Evolutionary conservation across 805 yeast genomes (phyloP).

Genomic region (Candida loeiensis): DNA sequence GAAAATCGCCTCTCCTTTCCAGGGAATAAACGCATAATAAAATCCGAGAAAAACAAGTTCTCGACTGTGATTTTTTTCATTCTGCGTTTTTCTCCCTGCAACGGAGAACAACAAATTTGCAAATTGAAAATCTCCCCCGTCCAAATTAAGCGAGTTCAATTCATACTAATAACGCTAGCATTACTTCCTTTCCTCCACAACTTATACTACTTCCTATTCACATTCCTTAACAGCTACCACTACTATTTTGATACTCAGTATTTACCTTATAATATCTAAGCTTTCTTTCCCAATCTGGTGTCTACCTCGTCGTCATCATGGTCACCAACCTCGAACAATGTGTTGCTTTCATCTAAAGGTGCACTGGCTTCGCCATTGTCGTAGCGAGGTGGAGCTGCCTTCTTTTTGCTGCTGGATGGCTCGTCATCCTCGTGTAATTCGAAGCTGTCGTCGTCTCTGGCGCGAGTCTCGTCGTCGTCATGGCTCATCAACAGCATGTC

Average conservation of each 20-base stretch:
- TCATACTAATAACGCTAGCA: too few species aligned
- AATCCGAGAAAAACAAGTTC: too few species aligned
- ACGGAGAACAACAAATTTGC: not conserved
- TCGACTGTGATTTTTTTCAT: too few species aligned
- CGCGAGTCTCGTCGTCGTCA: slow-evolving; percentile 35
- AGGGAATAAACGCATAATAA: not conserved
- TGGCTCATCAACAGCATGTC: slow-evolving; percentile 53
- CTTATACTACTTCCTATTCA: not conserved
- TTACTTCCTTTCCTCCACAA: too few species aligned
- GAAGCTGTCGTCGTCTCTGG: slow-evolving; percentile 31
- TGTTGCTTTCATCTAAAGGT: slow-evolving; percentile 20
- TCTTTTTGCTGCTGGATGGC: not conserved
- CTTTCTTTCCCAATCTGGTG: slow-evolving; percentile 10
- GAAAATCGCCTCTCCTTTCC: not conserved
- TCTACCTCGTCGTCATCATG: slow-evolving; percentile 22
- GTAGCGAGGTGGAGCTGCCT: slow-evolving; percentile 31
- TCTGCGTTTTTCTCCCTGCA: not conserved
- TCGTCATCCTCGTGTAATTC: slow-evolving; percentile 27
- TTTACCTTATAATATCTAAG: not conserved
- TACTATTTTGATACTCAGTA: not conserved
- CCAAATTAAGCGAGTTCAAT: too few species aligned
- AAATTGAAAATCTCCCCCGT: too few species aligned
- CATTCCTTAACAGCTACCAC: not conserved
- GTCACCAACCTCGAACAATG: slow-evolving; percentile 42
- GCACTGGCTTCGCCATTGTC: not conserved